Base-by-base conservation (phyloP, 2,329 filamentous ascomycete genomes). In the Fusarium metavorans region DNA sequence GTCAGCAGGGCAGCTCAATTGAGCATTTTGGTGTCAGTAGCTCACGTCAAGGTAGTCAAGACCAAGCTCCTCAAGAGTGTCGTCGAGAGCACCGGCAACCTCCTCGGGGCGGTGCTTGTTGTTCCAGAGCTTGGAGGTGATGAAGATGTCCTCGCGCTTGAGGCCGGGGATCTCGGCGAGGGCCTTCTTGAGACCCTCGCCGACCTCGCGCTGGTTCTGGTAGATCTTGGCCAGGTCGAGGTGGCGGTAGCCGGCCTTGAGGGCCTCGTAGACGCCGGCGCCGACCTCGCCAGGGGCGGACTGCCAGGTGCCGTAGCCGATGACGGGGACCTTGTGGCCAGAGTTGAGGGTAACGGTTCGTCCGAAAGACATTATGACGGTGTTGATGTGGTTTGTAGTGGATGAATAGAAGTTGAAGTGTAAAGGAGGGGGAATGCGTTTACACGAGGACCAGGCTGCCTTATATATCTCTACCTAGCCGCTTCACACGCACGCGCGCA, bases 61-160 rank as follows among this genome's bases (percentile, higher is more conserved):
- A 59, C 86, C 84, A 67, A 92, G 84, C 77, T 88, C 87, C 77
- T 87, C 85, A 54, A 92, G 83, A 4, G 88, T 89, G 57, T 88
- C 87, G 70, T 89, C 84, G 13, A 91, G 84, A 6, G 89, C 90
- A 64, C 86, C 84, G 73, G 87, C 85, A 52, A 91, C 90, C 61
- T 88, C 83, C 76, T 89, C 87, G 77, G 92, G 90, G 81, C 88
- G 89, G 77, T 91, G 89, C 84, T 78, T 80, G 76, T 92, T 92
- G 76, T 87, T 87, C 86, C 85, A 87, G 34, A 94, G 87, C 87
- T 94, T 94, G 75, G 91, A 92, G 65, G 92, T 94, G 77, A 91
- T 84, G 84, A 89, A 91, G 80, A 91, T 87, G 75, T 90, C 85
- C 73, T 86, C 84, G 16, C 88, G 86, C 77, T 87, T 85, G 25